These are phyloP conservation scores for Neofusicoccum parvum DNA, from an alignment of 2,329 filamentous ascomycete genomes.

Conservation along the genomic window DNA sequence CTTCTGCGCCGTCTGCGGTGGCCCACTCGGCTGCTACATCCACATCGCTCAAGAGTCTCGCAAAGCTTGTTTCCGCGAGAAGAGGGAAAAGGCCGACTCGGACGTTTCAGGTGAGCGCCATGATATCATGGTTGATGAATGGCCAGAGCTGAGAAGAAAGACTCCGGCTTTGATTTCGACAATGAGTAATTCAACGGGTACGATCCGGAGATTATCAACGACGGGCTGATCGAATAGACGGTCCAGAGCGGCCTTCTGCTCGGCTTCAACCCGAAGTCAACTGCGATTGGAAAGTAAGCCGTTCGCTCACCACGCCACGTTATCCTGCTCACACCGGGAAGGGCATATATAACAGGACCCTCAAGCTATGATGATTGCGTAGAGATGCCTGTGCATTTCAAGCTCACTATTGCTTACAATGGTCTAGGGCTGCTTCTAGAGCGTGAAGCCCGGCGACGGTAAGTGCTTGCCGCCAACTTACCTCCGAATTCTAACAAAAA, in stretches of 20 bases:
- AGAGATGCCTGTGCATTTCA: no score
- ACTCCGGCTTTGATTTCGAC: not conserved
- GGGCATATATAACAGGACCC: constrained; percentile 26
- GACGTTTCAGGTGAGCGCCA: not conserved
- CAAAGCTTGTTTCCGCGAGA: not conserved
- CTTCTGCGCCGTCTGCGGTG: constrained; percentile 1
- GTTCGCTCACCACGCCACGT: no score
- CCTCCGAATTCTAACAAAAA: not conserved
- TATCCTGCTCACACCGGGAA: not conserved
- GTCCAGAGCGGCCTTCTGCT: constrained; percentile 22
- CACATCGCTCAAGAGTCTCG: not conserved
- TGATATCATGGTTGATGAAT: not conserved
- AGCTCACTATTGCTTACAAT: not conserved
- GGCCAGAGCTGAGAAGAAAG: not conserved
- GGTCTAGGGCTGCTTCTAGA: not conserved
- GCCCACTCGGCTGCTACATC: not conserved
- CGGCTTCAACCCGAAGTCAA: constrained; percentile 24
- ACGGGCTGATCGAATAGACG: constrained; percentile 25
- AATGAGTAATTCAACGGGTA: constrained; percentile 22
- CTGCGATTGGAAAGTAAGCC: constrained; percentile 14
- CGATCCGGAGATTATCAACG: constrained; percentile 24
- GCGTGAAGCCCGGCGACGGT: not conserved
- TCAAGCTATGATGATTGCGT: constrained; percentile 25
- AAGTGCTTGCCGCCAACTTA: no score
- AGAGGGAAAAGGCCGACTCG: not conserved